These are phyloP conservation scores for Crinitomyces ghanaensis DNA, from an alignment of 805 yeast genomes.

Conservation along the genomic window DNA sequence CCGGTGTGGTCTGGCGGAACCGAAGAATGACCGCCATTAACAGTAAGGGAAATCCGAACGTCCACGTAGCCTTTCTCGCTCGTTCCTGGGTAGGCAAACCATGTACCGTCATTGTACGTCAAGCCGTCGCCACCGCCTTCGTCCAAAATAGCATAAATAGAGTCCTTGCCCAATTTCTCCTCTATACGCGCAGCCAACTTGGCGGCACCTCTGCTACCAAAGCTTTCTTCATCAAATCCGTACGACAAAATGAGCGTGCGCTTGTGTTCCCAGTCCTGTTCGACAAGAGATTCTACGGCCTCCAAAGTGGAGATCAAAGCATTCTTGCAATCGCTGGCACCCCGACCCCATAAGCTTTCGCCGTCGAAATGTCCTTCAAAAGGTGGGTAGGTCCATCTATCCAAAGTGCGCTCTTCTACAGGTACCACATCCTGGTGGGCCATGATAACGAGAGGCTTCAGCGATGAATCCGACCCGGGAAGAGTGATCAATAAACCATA, in stretches of 20 bases:
- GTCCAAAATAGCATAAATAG: constrained; percentile 55
- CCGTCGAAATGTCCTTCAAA: constrained; percentile 61
- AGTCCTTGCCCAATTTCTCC: constrained; percentile 47
- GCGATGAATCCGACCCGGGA: constrained; percentile 38
- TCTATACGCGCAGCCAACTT: constrained; percentile 36
- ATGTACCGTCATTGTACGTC: constrained; percentile 32
- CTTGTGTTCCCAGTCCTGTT: constrained; percentile 42
- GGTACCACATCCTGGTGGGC: constrained; percentile 84
- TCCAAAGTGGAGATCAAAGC: constrained; percentile 55
- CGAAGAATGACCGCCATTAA: constrained; percentile 74
- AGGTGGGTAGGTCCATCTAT: constrained; percentile 58
- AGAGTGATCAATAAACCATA: constrained; percentile 55
- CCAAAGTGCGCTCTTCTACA: constrained; percentile 42
- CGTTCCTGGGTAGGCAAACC: constrained; percentile 43
- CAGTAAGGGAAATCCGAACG: constrained; percentile 35
- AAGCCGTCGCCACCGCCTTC: constrained; percentile 49
- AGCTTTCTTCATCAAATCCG: constrained; percentile 73
- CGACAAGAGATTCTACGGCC: constrained; percentile 45
- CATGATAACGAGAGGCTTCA: constrained; percentile 57
- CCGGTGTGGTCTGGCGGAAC: constrained; percentile 74
- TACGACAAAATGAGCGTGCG: constrained; percentile 54
- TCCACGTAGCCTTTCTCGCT: constrained; percentile 55
- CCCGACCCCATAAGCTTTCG: constrained; percentile 60
- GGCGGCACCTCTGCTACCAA: constrained; percentile 53
- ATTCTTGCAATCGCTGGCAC: constrained; percentile 66